Evolutionary conservation across 768 basidiomycete species (phyloP), one percentile per base, ranked within the genome.

Genomic region (Xerocomellus amylosporus): DNA sequence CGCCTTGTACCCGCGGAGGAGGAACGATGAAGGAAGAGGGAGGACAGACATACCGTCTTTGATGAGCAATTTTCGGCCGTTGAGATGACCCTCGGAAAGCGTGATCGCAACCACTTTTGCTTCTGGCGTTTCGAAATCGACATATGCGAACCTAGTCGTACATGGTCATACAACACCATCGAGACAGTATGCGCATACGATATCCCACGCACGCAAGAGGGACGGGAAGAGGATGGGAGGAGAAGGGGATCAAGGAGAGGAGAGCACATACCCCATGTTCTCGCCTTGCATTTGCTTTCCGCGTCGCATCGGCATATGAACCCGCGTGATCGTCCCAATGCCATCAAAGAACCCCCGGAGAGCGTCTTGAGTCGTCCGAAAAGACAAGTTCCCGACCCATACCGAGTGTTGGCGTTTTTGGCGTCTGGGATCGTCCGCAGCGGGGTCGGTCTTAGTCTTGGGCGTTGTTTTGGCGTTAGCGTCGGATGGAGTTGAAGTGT

Each of bases 371-470:
- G 87, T 90, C 48, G 96, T 98, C 72, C 88, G 89, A 79, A 88
- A 98, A 7, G 89, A 80, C 69, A 98, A 67, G 72, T 98, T 98
- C 39, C 96, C 96, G 30, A 98, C 89, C 96, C 96, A 98, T 44
- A 98, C 79, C 5, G 92, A 95, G 68, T 95, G 85, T 70, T 90
- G 84, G 24, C 88, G 83, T 69, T 85, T 86, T 65, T 58, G 60
- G 52, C 64, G 58, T 61, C 56, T 48, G 37, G 55, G 24, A 39
- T 54, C 46, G 50, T 56, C 65, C 13, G 39, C 22, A 12, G 47
- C 31, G 7, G 42, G 4, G 2, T 9, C 10, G 9, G 38, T 5
- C n/a, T 46, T 61, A 22, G 56, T 37, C 4, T 28, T 28, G 28
- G 26, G 37, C 13, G 22, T 45, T 19, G 40, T 5, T 6, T 40